Base-by-base conservation (phyloP, 2,329 filamentous ascomycete species). In the Fusarium praegraminearum region DNA sequence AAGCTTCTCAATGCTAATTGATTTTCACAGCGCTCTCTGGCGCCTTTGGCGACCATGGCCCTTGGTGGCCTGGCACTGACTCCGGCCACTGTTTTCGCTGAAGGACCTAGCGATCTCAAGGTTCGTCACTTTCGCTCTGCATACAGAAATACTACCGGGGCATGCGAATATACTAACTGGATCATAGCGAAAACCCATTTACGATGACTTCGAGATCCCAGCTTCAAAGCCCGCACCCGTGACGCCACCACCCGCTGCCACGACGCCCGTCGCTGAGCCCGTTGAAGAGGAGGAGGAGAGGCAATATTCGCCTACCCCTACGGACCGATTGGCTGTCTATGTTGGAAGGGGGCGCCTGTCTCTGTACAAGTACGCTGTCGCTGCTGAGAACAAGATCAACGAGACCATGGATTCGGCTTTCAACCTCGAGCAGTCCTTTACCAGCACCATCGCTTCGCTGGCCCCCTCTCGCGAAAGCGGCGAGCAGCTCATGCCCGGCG, bases 401-500 rank as follows among this genome's bases (percentile, higher is more conserved):
- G 81, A 85, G 74, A 86, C 91, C 74, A 90, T 98, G 82, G 91
- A 93, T 79, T 87, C 87, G 70, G 92, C 91, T 73, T 93, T 99
- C 77, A 82, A 90, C 78, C 89, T 97, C 71, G 96, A 99, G 85
- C 90, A 92, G 79, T 92, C 90, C 77, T 94, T 98, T 83, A 97
- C 95, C 75, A 88, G 87, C 80, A 98, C 96, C 65, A 82, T 99
- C 73, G 93, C 94, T 62, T 94, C 92, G 24, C 87, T 99, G 40
- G 96, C 94, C 22, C 96, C 96, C 32, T 85, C 94, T 38, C 91
- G 90, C 76, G 91, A 95, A 81, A 93, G 90, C 65, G 93, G 92
- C 78, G 96, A 99, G 85, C 90, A 90, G 78, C 87, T 99, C 59
- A 90, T 98, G 82, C 96, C 96, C 35, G 95, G 95, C 28, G 86